Conservation (phyloP, 176 grass and related monocot genomes). For the sorghum (Sorghum bicolor) region Sorghum_bicolor_NCBIv3 NC_012877.2:60665501-60666000, state of each 20-base stretch:
- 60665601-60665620: not conserved
- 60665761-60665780: not conserved
- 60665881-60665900: conserved; percentile 12
- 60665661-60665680: conserved; percentile 20
- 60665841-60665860: conserved; percentile 29
- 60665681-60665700: not conserved
- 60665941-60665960: not conserved
- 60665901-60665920: conserved; percentile 25
- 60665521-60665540: conserved; percentile 25
- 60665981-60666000: not conserved
- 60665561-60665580: not conserved
- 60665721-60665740: conserved; percentile 20
- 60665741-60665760: conserved; percentile 36
- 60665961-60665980: not conserved
- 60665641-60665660: conserved; percentile 1
- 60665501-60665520: conserved; percentile 20
- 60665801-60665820: not conserved
- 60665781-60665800: not conserved
- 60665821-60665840: not conserved
- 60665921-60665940: not conserved
- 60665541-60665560: conserved; percentile 4
- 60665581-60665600: not conserved
- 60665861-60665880: conserved; percentile 24
- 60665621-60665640: not conserved
- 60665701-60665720: not conserved